A percentile compares a stretch with the other conserved stretches of the same genome.
Evolutionary conservation across 2,329 filamentous ascomycete genomes (phyloP).

Genomic region (Colletotrichum sp.): DNA sequence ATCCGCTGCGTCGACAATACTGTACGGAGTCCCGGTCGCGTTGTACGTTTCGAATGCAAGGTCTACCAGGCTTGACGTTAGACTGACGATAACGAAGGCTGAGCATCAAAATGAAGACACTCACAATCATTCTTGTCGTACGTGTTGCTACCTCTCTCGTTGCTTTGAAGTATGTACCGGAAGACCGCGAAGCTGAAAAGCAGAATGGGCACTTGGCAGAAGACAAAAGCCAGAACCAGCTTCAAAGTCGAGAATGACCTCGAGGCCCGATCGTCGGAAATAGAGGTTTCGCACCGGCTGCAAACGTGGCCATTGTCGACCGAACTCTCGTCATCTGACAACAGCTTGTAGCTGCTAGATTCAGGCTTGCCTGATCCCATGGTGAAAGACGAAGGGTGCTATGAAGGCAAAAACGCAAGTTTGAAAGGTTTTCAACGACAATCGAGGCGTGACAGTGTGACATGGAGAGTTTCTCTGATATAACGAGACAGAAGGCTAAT

Average conservation of each 20-base stretch:
- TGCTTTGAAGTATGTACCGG: not conserved
- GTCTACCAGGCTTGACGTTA: not conserved
- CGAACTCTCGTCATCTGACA: not conserved
- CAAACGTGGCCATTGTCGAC: not conserved
- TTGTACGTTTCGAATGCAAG: not conserved
- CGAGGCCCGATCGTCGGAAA: not conserved
- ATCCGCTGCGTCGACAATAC: not conserved
- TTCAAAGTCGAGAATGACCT: not conserved
- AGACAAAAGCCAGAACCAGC: not conserved
- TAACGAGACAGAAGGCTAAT: not conserved
- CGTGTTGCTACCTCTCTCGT: not conserved
- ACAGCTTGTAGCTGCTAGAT: not conserved
- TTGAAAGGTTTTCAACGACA: not conserved
- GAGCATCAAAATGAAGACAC: not conserved
- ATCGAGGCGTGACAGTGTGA: not conserved
- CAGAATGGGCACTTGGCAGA: not conserved
- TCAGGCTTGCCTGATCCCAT: not conserved
- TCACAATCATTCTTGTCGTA: not conserved
- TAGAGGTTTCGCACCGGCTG: not conserved
- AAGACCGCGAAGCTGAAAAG: not conserved
- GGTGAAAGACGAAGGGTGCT: not conserved
- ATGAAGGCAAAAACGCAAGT: not conserved
- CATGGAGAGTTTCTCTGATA: not conserved
- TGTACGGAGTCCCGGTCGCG: not conserved
- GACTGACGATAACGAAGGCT: not conserved